A percentile compares a stretch with the other conserved stretches of the same genome.
These are phyloP conservation scores for Dactylellina drechsleri DNA, from an alignment of 2,329 filamentous ascomycete genomes.

Conservation along the genomic window DNA sequence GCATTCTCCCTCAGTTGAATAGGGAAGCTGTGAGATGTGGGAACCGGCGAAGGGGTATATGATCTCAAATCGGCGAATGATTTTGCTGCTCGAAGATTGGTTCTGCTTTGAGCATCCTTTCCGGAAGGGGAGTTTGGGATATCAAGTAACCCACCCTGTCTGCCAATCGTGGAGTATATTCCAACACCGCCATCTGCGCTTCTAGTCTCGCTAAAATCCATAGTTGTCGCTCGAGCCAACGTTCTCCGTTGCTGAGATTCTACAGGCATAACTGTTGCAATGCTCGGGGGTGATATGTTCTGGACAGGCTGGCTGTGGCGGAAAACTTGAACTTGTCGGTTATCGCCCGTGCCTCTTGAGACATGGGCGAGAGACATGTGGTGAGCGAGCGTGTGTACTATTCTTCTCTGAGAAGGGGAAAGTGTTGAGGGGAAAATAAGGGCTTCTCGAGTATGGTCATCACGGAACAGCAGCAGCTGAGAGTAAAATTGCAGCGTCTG, in stretches of 20 bases:
- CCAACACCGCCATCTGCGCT: slow-evolving; percentile 73
- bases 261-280: slow-evolving; percentile 72
- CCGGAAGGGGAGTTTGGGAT: slow-evolving; percentile 79
- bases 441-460: slow-evolving; percentile 78
- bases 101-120: slow-evolving; percentile 71
- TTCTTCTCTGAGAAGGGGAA: slow-evolving; percentile 83
- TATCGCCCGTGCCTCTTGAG: slow-evolving; percentile 86
- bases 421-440: slow-evolving; percentile 84
- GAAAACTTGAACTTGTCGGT: slow-evolving; percentile 89
- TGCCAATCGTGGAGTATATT: slow-evolving; percentile 79
- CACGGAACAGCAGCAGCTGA: slow-evolving; percentile 87
- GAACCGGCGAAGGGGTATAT: slow-evolving; percentile 91
- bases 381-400: slow-evolving; percentile 92
- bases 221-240: slow-evolving; percentile 93
- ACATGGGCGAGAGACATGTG: slow-evolving; percentile 92
- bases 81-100: slow-evolving; percentile 90
- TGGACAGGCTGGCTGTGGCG: slow-evolving; percentile 58
- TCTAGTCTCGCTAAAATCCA: slow-evolving; percentile 87
- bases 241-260: slow-evolving; percentile 80
- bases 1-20: slow-evolving; percentile 73
- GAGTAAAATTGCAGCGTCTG: slow-evolving; percentile 88
- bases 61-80: slow-evolving; percentile 95
- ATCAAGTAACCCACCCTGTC: slow-evolving; percentile 83
- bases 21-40: slow-evolving; percentile 88
- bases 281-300: slow-evolving; percentile 66